These are phyloP conservation scores for Leccinum fallax DNA, from an alignment of 1,284 basidiomycete species.

Conservation along the genomic window DNA sequence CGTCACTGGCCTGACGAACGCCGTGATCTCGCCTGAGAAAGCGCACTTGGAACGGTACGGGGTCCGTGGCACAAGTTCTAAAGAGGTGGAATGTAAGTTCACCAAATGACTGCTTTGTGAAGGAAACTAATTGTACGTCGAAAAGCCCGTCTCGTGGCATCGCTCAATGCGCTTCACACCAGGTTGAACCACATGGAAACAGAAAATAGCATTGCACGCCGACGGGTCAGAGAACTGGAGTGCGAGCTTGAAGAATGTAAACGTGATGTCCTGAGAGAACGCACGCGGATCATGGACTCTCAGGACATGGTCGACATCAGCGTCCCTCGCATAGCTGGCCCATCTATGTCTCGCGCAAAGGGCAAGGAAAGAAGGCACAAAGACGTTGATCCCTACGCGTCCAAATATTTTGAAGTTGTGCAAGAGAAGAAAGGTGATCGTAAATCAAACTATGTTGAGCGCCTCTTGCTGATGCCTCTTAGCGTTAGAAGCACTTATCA, in stretches of 20 bases:
- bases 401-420: slow-evolving; percentile 70
- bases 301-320: slow-evolving; percentile 45
- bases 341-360: slow-evolving; percentile 31
- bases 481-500: slow-evolving; percentile 64
- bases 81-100: slow-evolving; percentile 61
- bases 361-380: slow-evolving; percentile 39
- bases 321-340: slow-evolving; percentile 13
- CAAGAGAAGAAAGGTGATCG: slow-evolving; percentile 80
- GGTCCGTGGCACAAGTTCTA: slow-evolving; percentile 48
- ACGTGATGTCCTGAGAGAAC: slow-evolving; percentile 66
- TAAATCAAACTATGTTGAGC: neutral
- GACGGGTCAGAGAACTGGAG: slow-evolving; percentile 81
- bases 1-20: slow-evolving; percentile 76
- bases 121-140: slow-evolving; percentile 2
- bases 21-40: slow-evolving; percentile 69
- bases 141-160: slow-evolving; percentile 56
- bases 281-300: slow-evolving; percentile 59
- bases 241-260: slow-evolving; percentile 78
- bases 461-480: slow-evolving; percentile 10
- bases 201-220: slow-evolving; percentile 77
- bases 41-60: slow-evolving; percentile 49
- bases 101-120: slow-evolving; percentile 9
- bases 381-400: slow-evolving; percentile 42
- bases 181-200: slow-evolving; percentile 72
- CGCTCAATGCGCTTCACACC: slow-evolving; percentile 63